Evolutionary conservation across 805 yeast genomes (phyloP), one percentile per base, ranked within the genome.

Genomic region (Nematodospora valgi): DNA sequence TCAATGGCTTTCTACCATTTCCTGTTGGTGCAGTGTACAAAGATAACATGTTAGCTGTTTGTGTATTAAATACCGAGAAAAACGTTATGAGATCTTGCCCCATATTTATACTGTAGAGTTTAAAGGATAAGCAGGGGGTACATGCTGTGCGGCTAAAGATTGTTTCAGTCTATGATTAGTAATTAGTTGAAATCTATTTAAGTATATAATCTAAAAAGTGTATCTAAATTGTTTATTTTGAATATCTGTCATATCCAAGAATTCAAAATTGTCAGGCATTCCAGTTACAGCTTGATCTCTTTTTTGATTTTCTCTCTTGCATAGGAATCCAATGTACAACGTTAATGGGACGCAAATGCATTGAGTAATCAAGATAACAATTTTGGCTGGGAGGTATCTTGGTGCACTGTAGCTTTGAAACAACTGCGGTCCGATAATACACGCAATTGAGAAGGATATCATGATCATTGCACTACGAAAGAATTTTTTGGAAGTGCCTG

Each of bases 401-500:
- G 84, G 84, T 9, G 73, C 68, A 37, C 74, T 67, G 12, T 61
- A 44, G 0, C 63, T 64, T 43, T 74, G 69, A 61, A 84, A 84
- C 13, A 83, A 69, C 56, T 81, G 83, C 3, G 87, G 85, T 0
- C 84, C 86, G 32, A 78, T 62, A 40, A 82, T 57, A 45, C 80
- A 78, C 11, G 86, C 85, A 29, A 76, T 72, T 26, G 85, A 77
- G 52, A 80, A 84, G 4, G 78, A 82, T 39, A 82, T 68, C 55
- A 83, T 67, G 31, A 71, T 71, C 23, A 79, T 54, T 5, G 82
- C 80, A 35, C 76, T 74, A 18, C 76, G 69, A 4, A 77, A 69
- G 45, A 78, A 67, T 47, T 82, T 78, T 56, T 85, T 85, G n/a
- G 89, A 82, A 43, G 77, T 74, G 9, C 93, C 93, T 2, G 88